Percentiles rank a stretch among this genome's conserved stretches.
These are phyloP conservation scores for Rhizophagus clarus DNA, from an alignment of 192 early-diverging fungal genomes.

Conservation along the genomic window DNA sequence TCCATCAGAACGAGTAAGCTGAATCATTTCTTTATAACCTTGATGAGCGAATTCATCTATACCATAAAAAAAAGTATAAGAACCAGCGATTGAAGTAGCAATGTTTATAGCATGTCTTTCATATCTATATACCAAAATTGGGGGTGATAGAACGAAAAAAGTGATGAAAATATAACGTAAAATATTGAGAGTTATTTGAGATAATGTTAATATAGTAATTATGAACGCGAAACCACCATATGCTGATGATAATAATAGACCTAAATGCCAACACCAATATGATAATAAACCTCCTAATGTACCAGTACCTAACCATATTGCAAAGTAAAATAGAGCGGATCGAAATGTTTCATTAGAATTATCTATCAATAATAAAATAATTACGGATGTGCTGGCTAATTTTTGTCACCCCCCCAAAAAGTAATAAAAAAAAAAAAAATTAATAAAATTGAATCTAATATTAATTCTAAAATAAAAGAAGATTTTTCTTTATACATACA, in stretches of 20 bases:
- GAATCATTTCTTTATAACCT: constrained; percentile 36
- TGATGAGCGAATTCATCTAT: constrained; percentile 44
- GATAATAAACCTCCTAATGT: constrained; percentile 35
- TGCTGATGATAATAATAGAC: constrained; percentile 41
- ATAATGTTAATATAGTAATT: constrained; percentile 37
- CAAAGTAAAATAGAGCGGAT: constrained; percentile 39
- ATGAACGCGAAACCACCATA: constrained; percentile 42
- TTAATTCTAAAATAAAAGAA: no score
- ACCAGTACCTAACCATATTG: constrained; percentile 39
- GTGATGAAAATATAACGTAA: constrained; percentile 35
- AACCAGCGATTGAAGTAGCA: constrained; percentile 41
- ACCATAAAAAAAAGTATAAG: constrained; percentile 44
- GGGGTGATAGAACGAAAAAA: constrained; percentile 30
- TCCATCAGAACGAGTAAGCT: constrained; percentile 39
- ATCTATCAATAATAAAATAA: constrained; percentile 42
- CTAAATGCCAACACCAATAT: constrained; percentile 45
- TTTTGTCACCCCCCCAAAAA: not conserved
- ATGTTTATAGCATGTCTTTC: constrained; percentile 39
- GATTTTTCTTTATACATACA: constrained; percentile 29
- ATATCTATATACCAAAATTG: constrained; percentile 35
- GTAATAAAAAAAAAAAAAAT: not conserved
- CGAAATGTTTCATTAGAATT: constrained; percentile 23
- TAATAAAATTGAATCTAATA: not conserved
- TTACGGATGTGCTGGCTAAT: constrained; percentile 44
- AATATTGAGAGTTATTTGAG: constrained; percentile 28